Evolutionary conservation across 768 basidiomycete genomes (phyloP).

Genomic region (Gloeostereum incarnatum): DNA sequence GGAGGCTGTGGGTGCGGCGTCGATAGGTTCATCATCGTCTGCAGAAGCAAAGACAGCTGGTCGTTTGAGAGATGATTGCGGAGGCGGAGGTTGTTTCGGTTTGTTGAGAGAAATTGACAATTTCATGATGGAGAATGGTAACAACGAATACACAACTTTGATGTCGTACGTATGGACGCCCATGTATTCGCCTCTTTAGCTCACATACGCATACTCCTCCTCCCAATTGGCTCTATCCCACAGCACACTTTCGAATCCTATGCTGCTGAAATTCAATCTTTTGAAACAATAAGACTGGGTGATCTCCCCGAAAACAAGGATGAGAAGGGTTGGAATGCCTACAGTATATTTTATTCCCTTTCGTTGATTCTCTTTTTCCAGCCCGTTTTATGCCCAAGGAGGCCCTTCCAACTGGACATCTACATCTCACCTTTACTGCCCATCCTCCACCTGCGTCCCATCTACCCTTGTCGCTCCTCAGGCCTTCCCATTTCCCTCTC

Average conservation of each 20-base stretch:
- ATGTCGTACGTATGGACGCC: conserved; percentile 62
- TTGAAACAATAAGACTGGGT: conserved; percentile 65
- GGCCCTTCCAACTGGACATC: conserved; percentile 61
- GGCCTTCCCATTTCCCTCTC: conserved; percentile 74
- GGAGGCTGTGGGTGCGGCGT: conserved; percentile 36
- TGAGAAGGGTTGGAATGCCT: conserved; percentile 55
- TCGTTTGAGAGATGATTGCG: conserved; percentile 36
- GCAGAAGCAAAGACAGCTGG: conserved; percentile 55
- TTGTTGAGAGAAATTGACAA: conserved; percentile 81
- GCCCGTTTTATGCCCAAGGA: conserved; percentile 79
- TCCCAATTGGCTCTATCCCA: conserved; percentile 77
- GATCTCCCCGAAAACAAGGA: conserved; percentile 79
- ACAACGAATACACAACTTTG: no score
- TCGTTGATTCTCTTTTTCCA: conserved; percentile 16
- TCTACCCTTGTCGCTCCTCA: conserved; percentile 59
- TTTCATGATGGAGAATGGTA: conserved; percentile 48
- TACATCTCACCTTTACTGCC: conserved; percentile 73
- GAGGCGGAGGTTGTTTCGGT: conserved; percentile 36
- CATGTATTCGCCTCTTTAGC: conserved; percentile 77
- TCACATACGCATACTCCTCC: conserved; percentile 74
- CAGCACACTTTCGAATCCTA: conserved; percentile 64
- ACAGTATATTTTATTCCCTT: conserved; percentile 6
- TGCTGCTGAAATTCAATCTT: conserved; percentile 61
- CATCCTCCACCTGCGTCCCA: conserved; percentile 70
- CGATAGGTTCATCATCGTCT: conserved; percentile 52